Percentiles rank a stretch among this genome's conserved stretches.
These are phyloP conservation scores for Colletotrichum sansevieriae DNA, from an alignment of 2,329 filamentous ascomycete species.

Conservation along the genomic window DNA sequence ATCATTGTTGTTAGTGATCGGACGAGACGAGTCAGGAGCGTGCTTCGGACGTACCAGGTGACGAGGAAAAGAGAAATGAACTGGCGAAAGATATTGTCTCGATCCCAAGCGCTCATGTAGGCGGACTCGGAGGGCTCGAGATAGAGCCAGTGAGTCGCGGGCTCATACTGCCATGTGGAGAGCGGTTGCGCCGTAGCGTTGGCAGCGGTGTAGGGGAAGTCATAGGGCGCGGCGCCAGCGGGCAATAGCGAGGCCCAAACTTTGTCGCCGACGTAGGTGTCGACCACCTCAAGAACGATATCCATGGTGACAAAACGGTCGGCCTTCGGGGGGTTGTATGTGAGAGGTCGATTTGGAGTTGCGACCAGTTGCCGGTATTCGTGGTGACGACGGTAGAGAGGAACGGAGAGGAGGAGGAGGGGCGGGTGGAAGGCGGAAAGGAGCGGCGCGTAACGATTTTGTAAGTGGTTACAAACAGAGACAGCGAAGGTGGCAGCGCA, in stretches of 20 bases:
- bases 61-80: conserved; percentile 82
- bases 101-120: conserved; percentile 80
- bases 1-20: conserved; percentile 17
- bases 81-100: conserved; percentile 85
- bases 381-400: conserved; percentile 1
- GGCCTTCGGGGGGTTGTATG: neutral
- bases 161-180: conserved; percentile 77
- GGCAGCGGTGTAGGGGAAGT: conserved; percentile 62
- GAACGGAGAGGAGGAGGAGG: neutral
- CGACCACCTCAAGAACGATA: conserved; percentile 87
- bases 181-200: conserved; percentile 70
- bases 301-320: conserved; percentile 75
- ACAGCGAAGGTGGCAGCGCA: conserved; percentile 11
- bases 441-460: conserved; percentile 15
- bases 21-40: conserved; percentile 1
- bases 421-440: neutral
- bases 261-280: conserved; percentile 85
- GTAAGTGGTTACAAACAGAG: conserved; percentile 14
- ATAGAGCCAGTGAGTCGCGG: conserved; percentile 77
- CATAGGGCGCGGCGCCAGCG: conserved; percentile 64
- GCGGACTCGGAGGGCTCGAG: conserved; percentile 81
- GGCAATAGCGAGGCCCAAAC: conserved; percentile 82
- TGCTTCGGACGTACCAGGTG: conserved; percentile 76
- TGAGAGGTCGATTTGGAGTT: neutral
- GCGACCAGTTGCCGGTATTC: conserved; percentile 12